These are phyloP conservation scores for Trametes versicolor DNA, from an alignment of 1,284 basidiomycete genomes.

Conservation along the genomic window DNA sequence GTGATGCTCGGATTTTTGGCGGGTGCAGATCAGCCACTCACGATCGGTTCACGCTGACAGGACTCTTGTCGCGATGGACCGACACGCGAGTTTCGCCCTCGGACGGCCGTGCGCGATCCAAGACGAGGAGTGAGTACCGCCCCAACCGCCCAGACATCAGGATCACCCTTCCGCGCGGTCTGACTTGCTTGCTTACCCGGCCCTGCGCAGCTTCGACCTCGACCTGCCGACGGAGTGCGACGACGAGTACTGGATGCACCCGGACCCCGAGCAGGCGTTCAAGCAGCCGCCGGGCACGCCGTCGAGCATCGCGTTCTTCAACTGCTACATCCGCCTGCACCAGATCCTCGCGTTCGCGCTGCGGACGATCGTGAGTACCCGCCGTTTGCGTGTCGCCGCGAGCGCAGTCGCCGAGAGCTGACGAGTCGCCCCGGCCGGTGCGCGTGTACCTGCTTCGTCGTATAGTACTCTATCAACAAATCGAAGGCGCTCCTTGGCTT, in stretches of 20 bases:
- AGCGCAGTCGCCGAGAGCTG: background rate
- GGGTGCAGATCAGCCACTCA: background rate
- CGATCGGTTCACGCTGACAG: slow-evolving; percentile 52
- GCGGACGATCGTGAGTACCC: slow-evolving; percentile 58
- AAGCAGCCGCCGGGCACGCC: slow-evolving; percentile 58
- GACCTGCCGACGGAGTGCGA: slow-evolving; percentile 69
- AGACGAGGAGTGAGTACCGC: slow-evolving; percentile 78
- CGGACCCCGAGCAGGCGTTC: slow-evolving; percentile 53
- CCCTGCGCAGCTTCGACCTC: slow-evolving; percentile 60
- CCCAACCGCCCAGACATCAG: background rate
- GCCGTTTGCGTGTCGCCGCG: background rate
- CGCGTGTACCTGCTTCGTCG: too few species aligned
- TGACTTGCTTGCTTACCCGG: background rate
- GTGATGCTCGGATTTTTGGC: slow-evolving; percentile 48
- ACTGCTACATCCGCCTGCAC: slow-evolving; percentile 62
- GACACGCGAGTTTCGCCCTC: slow-evolving; percentile 72
- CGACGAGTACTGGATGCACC: slow-evolving; percentile 69
- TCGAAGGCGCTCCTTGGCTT: slow-evolving; percentile 55
- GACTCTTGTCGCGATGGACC: slow-evolving; percentile 71
- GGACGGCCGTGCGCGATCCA: slow-evolving; percentile 87
- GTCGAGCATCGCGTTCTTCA: slow-evolving; percentile 59
- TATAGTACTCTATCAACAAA: slow-evolving; percentile 68
- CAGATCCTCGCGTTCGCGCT: slow-evolving; percentile 65
- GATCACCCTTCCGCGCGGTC: background rate
- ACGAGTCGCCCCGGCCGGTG: background rate